phyloP scores from a whole-genome alignment of 2,329 filamentous ascomycete genomes.

The Acrocalymma vagum region DNA sequence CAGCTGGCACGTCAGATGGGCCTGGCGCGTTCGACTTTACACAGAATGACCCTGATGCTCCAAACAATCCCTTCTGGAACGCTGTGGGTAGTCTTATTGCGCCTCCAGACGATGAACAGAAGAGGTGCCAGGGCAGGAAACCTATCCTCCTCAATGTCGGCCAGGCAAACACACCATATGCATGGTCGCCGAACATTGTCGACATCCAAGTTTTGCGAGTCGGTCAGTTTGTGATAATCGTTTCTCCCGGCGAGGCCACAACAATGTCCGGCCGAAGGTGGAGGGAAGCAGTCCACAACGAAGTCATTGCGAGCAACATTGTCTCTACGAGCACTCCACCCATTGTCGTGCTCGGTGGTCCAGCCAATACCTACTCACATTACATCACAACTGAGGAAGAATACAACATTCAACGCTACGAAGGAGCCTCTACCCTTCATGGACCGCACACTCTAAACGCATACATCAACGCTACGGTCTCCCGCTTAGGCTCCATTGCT shows the following conservation, averaged over 20 bases:
- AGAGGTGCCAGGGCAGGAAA: constrained; percentile 80
- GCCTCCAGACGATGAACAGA: constrained; percentile 73
- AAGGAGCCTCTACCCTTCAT: constrained; percentile 92
- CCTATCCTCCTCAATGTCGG: constrained; percentile 90
- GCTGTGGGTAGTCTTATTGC: constrained; percentile 78
- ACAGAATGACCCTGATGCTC: constrained; percentile 80
- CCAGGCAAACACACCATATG: constrained; percentile 78
- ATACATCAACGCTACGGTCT: constrained; percentile 86
- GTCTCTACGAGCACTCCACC: constrained; percentile 27
- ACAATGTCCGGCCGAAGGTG: constrained; percentile 93
- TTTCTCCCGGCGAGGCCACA: constrained; percentile 86
- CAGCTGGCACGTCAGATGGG: constrained; percentile 90
- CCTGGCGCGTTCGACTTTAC: constrained; percentile 94
- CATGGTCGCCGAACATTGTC: constrained; percentile 91
- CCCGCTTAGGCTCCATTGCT: constrained; percentile 72
- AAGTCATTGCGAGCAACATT: constrained; percentile 28
- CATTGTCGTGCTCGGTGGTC: constrained; percentile 84
- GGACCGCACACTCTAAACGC: constrained; percentile 84
- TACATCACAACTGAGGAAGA: constrained; percentile 83
- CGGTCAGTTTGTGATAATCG: constrained; percentile 83
- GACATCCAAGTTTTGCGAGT: constrained; percentile 87
- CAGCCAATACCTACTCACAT: constrained; percentile 90
- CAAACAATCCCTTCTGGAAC: constrained; percentile 82
- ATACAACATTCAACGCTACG: constrained; percentile 86
- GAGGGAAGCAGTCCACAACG: constrained; percentile 61